These are phyloP conservation scores for Pseudognaphalium luteoalbum DNA, from an alignment of 129 eudicot genomes.

Conservation along the genomic window DNA sequence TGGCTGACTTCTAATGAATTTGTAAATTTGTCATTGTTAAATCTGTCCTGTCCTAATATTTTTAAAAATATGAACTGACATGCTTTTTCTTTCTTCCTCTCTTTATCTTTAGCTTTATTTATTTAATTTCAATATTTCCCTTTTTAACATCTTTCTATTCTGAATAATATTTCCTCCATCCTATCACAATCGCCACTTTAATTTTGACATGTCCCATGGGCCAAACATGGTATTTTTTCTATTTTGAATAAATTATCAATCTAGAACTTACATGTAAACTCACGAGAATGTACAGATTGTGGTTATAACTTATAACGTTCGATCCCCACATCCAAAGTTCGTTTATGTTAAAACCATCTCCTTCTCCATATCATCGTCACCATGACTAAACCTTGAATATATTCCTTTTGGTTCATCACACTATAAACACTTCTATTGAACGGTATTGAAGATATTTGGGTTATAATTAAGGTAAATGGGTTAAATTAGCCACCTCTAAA, in stretches of 20 bases:
- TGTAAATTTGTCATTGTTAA: constrained; percentile 29
- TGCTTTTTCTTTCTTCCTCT: background rate
- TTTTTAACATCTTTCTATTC: background rate
- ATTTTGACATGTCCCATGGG: background rate
- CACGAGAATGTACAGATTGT: background rate
- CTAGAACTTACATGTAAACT: background rate
- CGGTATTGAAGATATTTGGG: too few relatives aligned
- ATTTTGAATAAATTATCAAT: background rate
- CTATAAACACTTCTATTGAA: background rate
- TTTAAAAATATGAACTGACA: constrained; percentile 6
- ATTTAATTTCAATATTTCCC: background rate
- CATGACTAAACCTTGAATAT: background rate
- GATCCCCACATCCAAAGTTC: constrained; percentile 1
- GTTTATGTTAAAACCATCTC: background rate
- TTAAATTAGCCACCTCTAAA: background rate
- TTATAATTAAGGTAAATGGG: too few relatives aligned
- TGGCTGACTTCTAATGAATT: constrained; percentile 4
- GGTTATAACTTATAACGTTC: background rate
- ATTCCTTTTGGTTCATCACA: background rate
- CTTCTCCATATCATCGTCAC: background rate
- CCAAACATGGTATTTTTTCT: background rate
- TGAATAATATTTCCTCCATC: background rate
- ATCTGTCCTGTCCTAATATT: constrained; percentile 2
- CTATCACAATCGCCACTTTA: constrained; percentile 13
- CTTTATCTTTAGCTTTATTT: constrained; percentile 4